Base-by-base conservation (phyloP, 257 asterid species). In the Nicotiana benthamiana region DNA sequence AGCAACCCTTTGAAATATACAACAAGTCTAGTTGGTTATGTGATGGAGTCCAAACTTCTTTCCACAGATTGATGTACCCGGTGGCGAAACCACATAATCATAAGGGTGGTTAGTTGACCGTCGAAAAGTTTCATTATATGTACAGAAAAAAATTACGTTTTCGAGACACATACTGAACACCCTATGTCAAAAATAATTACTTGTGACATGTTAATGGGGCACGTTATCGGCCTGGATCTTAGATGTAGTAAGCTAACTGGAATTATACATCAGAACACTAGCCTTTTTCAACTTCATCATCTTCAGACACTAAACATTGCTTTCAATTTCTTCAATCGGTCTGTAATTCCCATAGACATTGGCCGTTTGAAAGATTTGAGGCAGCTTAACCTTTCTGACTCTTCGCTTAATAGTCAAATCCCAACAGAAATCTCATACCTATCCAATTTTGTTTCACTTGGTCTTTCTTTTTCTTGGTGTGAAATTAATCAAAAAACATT, bases 211-310 rank as follows among this genome's bases (percentile, higher is more conserved):
- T 30, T 20, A 26, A 72, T 0, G 0, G 78, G 60, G 15, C 2
- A 72, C 4, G 79, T 74, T 43, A 74, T 46, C 6, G 61, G 0
- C 0, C 2, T 74, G 0, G 79, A 74, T 2, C 79, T 74, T 26
- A 74, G 61, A 9, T 46, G 36, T 0, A 74, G 36, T 30, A 0
- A 0, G 4, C 22, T 74, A 24, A 0, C 0, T 1, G 60, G 11
- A 4, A 36, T 0, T 70, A 0, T 72, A 22, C 77, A 72, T 72
- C 53, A 48, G 52, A 68, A 68, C 4, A 66, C 51, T 24, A 66
- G 22, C 51, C 75, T 66, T 18, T 66, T 66, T n/a, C 51, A 30
- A 7, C 51, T 66, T 36, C 43, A 66, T 28, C 51, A 9, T 36
- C 51, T 66, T n/a, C 75, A 26, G 0, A 24, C 13, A 3, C 51